A percentile compares a stretch with the other conserved stretches of the same genome.
Conservation (phyloP, 306 rosid genomes). For the Quercus bicolor region DNA sequence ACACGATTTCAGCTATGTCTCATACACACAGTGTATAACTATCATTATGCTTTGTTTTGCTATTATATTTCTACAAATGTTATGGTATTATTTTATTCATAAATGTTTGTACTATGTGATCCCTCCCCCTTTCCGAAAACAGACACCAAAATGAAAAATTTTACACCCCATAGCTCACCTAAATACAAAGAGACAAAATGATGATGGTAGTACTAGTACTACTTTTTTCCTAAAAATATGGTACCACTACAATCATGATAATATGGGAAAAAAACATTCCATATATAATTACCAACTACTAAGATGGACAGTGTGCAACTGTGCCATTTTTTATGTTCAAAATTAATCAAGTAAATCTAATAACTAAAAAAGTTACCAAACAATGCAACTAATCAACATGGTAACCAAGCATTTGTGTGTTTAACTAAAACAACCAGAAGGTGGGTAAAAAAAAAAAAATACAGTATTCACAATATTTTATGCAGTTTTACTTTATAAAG, state of each 20-base stretch:
- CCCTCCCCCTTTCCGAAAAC: neutral
- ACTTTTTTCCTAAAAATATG: neutral
- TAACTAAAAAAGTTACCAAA: neutral
- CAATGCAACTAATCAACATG: neutral
- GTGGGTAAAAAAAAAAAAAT: neutral
- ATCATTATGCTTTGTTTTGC: too few species aligned
- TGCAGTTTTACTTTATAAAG: neutral
- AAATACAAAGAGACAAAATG: neutral
- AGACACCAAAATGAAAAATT: neutral
- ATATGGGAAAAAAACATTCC: neutral
- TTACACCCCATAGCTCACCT: neutral
- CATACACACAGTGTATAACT: too few species aligned
- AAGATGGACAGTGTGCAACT: neutral
- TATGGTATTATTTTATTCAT: too few species aligned
- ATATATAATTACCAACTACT: neutral
- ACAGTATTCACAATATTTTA: neutral
- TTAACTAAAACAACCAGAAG: neutral
- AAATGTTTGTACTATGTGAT: too few species aligned
- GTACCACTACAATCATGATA: neutral
- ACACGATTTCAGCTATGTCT: too few species aligned
- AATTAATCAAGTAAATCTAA: neutral
- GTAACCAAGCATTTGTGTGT: neutral
- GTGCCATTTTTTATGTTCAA: neutral
- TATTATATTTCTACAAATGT: too few species aligned
- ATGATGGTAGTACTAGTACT: neutral